Base-by-base conservation (phyloP, 176 grass and related monocot species). In the Oryza australiensis region DNA sequence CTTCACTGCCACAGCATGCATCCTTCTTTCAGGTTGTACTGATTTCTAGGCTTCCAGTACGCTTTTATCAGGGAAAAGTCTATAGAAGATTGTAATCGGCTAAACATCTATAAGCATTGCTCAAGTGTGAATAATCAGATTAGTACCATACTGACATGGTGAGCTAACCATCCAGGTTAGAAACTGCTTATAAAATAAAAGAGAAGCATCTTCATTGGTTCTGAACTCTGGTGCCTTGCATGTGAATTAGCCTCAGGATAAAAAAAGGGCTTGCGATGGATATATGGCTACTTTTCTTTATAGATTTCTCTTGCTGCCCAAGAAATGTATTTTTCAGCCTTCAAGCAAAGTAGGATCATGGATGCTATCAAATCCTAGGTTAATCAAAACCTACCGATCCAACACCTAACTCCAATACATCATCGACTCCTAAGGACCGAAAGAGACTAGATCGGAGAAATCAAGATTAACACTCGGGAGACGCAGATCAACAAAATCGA, bases 251-350 rank as follows among this genome's bases (percentile, higher is more conserved):
- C 45, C 82, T 60, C 34, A 55, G 51, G 51, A 55, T 55, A 55
- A 22, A 55, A n/a, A 55, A n/a, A 7, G 51, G 51, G 20, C 5
- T n/a, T 20, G 51, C 20, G 51, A 55, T 55, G 51, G 51, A 55
- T 55, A 55, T 55, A 55, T 55, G 51, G 51, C 55, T 60, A 8
- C 55, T 60, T 60, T 22, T 49, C 81, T 88, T 88, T 88, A 51
- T 62, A 73, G 76, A 76, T 68, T 68, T 88, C 37, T 80, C 87
- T 88, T 84, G 87, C 87, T 62, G 87, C 62, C 53, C 26, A 80
- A 82, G 87, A 84, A 84, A 88, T 76, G 87, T 84, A 88, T 88
- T 88, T 75, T 88, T 62, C 70, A 64, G 48, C 62, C 46, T 28
- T 43, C 81, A 88, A 88, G 87, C 87, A 88, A 84, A 88, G 81